Evolutionary conservation across 2,329 filamentous ascomycete genomes (phyloP).

Genomic region (Lasiodiplodia sp.): DNA sequence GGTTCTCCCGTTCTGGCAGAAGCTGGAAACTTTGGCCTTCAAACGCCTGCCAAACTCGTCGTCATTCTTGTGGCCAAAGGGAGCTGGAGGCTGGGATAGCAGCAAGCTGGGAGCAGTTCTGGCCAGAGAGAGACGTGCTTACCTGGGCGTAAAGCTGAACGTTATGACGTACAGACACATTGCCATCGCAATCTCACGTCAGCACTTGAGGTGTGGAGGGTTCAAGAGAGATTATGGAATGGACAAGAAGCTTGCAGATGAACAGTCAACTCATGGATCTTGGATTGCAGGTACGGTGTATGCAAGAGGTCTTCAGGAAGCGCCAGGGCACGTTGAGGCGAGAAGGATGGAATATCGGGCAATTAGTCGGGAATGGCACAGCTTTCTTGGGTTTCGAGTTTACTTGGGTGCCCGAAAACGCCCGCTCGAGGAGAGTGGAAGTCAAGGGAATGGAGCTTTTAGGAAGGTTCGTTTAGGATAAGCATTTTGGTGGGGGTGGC

Average conservation of each 20-base stretch:
- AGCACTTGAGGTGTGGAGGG: constrained; percentile 1
- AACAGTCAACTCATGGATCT: constrained; percentile 20
- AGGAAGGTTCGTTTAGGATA: not conserved
- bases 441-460: too few species aligned
- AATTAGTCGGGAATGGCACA: constrained; percentile 35
- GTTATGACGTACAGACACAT: constrained; percentile 33
- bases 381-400: not conserved
- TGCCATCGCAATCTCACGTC: constrained; percentile 34
- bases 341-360: constrained; percentile 31
- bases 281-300: constrained; percentile 33
- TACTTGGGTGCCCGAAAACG: not conserved
- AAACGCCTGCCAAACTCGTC: not conserved
- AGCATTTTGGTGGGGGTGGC: not conserved
- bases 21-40: constrained; percentile 10
- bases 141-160: constrained; percentile 30
- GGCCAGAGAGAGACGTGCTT: constrained; percentile 30
- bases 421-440: not conserved
- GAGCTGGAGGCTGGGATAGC: constrained; percentile 9
- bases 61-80: not conserved
- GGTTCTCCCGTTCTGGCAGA: constrained; percentile 32
- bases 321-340: constrained; percentile 29
- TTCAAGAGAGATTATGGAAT: not conserved
- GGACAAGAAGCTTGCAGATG: constrained; percentile 32
- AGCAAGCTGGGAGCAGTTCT: constrained; percentile 29
- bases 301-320: constrained; percentile 31